Evolutionary conservation across 2,329 filamentous ascomycete species (phyloP).

Genomic region (Colletotrichum brevisporum): DNA sequence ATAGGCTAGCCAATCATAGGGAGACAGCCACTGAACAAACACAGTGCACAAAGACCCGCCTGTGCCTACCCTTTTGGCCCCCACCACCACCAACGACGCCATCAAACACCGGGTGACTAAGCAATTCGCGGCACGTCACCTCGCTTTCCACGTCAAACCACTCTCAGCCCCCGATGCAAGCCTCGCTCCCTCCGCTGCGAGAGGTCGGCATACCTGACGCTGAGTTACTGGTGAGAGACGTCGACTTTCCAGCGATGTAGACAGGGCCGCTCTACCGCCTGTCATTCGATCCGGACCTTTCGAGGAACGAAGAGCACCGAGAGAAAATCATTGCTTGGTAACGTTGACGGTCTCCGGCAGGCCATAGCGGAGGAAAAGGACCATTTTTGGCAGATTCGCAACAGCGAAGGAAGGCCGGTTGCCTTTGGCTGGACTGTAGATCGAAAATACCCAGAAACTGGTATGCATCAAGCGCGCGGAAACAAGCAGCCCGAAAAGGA

Average conservation of each 20-base stretch:
- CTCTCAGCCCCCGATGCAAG: not conserved
- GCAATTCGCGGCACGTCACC: too few relatives aligned
- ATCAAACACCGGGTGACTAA: too few relatives aligned
- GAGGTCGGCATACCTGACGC: not conserved
- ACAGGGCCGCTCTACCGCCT: not conserved
- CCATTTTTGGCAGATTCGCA: not conserved
- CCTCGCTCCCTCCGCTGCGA: not conserved
- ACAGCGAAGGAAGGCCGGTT: not conserved
- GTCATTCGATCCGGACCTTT: not conserved
- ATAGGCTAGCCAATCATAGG: too few relatives aligned
- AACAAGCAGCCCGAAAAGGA: not conserved
- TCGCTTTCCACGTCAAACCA: not conserved
- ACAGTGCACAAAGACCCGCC: too few relatives aligned
- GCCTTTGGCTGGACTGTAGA: not conserved
- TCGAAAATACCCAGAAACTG: not conserved
- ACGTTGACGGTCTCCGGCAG: not conserved
- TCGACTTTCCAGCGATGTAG: not conserved
- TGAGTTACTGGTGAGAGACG: not conserved
- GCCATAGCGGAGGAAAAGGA: not conserved
- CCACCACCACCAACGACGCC: too few relatives aligned
- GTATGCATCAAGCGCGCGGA: not conserved
- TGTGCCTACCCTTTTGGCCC: too few relatives aligned
- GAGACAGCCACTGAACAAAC: too few relatives aligned
- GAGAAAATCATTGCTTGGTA: slow-evolving; percentile 1
- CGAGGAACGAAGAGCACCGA: not conserved